Base-by-base conservation (phyloP, 345 rosid species). In the Psidium guajava region DNA sequence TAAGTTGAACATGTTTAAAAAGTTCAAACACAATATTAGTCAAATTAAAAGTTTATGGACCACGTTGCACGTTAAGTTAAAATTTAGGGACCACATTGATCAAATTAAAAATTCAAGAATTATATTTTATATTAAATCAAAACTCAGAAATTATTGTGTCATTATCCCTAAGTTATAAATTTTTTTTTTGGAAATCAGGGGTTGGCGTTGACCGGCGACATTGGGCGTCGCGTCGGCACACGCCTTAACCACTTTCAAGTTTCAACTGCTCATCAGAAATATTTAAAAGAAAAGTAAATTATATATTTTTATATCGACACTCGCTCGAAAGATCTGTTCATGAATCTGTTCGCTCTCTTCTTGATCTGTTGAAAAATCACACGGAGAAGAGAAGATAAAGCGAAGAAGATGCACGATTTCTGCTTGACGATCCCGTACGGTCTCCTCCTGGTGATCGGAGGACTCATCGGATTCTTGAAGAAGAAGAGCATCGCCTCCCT, bases 351-450 rank as follows among this genome's bases (percentile, higher is more conserved):
- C 2, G 14, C 80, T 18, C 80, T 69, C 80, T 22, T 21, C 24
- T 54, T 20, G 55, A 53, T 81, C 53, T 50, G 54, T 50, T 6
- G 53, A 6, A n/a, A n/a, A 7, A 24, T 49, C 83, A 11, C 57
- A 2, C 47, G 15, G 51, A 42, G n/a, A 28, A 25, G 28, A 22
- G 27, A 27, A 69, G 44, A 13, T 2, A 64, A n/a, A 16, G 22
- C 20, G 83, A n/a, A 83, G 74, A 90, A 88, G 86, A 94, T 97
- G 99, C 96, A 96, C 88, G 99, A 97, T 90, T 97, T 97, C 92
- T 97, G 99, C 92, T 92, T 96, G 91, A 96, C 99, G 82, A 93
- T 96, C 92, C 99, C 99, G 47, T 97, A 97, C 86, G 99, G 99
- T 82, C 57, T 97, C 92, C 84, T 96, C 55, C 92, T 96, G 32